phyloP scores from a whole-genome alignment of 2,329 filamentous ascomycete species.

The Eurotiales sp. region DNA sequence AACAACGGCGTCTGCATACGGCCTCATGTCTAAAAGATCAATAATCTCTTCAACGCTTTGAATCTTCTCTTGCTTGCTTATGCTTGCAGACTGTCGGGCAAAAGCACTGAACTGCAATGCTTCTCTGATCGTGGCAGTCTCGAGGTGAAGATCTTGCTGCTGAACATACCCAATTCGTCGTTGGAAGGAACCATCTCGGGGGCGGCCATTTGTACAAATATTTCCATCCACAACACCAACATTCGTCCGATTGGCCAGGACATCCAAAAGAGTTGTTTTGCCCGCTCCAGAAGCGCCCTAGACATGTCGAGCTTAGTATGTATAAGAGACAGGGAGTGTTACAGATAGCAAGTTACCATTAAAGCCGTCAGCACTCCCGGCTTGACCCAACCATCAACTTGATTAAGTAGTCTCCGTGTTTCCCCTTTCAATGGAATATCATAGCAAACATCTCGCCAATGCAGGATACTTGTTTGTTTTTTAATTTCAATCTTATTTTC shows the following conservation, averaged over 20 bases:
- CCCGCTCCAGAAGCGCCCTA: conserved; percentile 73
- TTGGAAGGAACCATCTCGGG: conserved; percentile 53
- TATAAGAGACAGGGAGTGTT: neutral
- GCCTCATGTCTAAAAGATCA: conserved; percentile 58
- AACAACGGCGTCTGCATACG: conserved; percentile 81
- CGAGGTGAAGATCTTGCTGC: conserved; percentile 82
- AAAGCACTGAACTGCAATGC: conserved; percentile 81
- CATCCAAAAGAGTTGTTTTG: conserved; percentile 84
- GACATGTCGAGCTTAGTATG: neutral
- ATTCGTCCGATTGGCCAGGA: conserved; percentile 74
- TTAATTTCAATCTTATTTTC: conserved; percentile 38
- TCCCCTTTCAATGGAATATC: conserved; percentile 73
- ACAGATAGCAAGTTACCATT: conserved; percentile 56
- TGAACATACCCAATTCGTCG: conserved; percentile 56
- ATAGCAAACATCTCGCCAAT: conserved; percentile 79
- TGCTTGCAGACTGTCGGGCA: conserved; percentile 71
- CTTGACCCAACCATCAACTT: conserved; percentile 89
- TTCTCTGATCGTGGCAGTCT: conserved; percentile 80
- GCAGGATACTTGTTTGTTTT: conserved; percentile 69
- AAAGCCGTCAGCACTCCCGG: conserved; percentile 82
- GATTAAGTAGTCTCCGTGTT: conserved; percentile 68
- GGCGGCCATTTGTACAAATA: conserved; percentile 71
- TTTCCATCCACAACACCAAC: conserved; percentile 84
- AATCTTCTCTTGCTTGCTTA: conserved; percentile 70
- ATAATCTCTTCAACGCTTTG: conserved; percentile 69